phyloP scores from a whole-genome alignment of 129 eudicot species.

The Gnaphalium uliginosum region DNA sequence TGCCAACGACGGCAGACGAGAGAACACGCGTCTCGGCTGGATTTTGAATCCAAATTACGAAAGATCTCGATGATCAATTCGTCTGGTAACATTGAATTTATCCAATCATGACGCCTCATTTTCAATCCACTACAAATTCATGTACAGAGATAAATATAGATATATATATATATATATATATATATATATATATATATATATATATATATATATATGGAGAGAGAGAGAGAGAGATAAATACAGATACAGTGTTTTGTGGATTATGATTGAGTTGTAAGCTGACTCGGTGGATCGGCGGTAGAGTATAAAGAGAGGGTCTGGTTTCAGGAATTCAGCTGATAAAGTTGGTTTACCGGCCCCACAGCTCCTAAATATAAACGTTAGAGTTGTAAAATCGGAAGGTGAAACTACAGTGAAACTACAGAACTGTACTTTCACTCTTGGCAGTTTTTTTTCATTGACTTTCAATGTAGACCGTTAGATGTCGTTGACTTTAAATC shows the following conservation, averaged over 20 bases:
- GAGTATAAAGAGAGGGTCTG: constrained; percentile 1
- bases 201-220: too few relatives aligned
- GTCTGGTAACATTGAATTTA: constrained; percentile 12
- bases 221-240: not conserved
- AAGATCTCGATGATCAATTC: constrained; percentile 8
- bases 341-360: not conserved
- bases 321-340: not conserved
- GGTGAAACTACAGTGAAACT: too few relatives aligned
- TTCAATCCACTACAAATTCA: not conserved
- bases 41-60: constrained; percentile 1
- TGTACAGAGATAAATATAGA: not conserved
- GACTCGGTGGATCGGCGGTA: constrained; percentile 5
- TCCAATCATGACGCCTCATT: constrained; percentile 1
- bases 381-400: too few relatives aligned
- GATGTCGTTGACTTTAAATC: too few relatives aligned
- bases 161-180: not conserved
- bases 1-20: constrained; percentile 11
- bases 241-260: not conserved
- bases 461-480: too few relatives aligned
- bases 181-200: not conserved
- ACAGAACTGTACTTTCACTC: too few relatives aligned
- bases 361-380: not conserved
- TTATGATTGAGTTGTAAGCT: not conserved
- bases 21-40: constrained; percentile 3
- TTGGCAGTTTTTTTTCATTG: too few relatives aligned